These are phyloP conservation scores for Pholiota microspora DNA, from an alignment of 768 basidiomycete genomes.

Conservation along the genomic window DNA sequence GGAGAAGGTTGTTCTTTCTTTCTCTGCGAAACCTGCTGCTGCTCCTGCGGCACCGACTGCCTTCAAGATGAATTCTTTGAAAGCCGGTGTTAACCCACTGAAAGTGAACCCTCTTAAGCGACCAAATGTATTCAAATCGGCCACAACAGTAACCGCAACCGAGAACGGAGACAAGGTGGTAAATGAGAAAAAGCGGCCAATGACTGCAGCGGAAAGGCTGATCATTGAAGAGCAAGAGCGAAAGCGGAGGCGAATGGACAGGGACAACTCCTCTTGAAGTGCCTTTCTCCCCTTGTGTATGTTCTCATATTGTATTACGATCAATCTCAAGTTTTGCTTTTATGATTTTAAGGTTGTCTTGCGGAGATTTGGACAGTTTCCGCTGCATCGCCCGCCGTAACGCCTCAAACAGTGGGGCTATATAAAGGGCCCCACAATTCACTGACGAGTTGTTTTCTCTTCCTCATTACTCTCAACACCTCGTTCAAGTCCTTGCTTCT, in stretches of 20 bases:
- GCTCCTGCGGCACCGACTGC: constrained; percentile 36
- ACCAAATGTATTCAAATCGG: constrained; percentile 70
- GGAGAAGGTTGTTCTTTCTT: constrained; percentile 75
- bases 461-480: not conserved
- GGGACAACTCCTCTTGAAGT: constrained; percentile 31
- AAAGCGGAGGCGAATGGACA: constrained; percentile 77
- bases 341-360: constrained; percentile 12
- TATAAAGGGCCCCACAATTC: constrained; percentile 3
- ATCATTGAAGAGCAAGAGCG: constrained; percentile 91
- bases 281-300: constrained; percentile 15
- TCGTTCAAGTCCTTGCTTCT: no score
- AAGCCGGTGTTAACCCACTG: constrained; percentile 55
- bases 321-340: constrained; percentile 12
- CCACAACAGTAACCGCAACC: constrained; percentile 28
- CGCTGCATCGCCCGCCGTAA: constrained; percentile 9
- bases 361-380: constrained; percentile 14
- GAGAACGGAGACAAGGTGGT: constrained; percentile 31
- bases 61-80: constrained; percentile 65
- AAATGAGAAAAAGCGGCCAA: constrained; percentile 63
- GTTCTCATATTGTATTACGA: constrained; percentile 20
- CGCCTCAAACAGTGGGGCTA: constrained; percentile 1
- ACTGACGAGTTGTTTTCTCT: not conserved
- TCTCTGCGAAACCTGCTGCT: constrained; percentile 55
- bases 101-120: constrained; percentile 73
- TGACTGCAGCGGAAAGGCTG: constrained; percentile 83